A percentile compares a stretch with the other conserved stretches of the same genome.
phyloP scores from a whole-genome alignment of 2,329 filamentous ascomycete species.

The Sporothrix curviconia region DNA sequence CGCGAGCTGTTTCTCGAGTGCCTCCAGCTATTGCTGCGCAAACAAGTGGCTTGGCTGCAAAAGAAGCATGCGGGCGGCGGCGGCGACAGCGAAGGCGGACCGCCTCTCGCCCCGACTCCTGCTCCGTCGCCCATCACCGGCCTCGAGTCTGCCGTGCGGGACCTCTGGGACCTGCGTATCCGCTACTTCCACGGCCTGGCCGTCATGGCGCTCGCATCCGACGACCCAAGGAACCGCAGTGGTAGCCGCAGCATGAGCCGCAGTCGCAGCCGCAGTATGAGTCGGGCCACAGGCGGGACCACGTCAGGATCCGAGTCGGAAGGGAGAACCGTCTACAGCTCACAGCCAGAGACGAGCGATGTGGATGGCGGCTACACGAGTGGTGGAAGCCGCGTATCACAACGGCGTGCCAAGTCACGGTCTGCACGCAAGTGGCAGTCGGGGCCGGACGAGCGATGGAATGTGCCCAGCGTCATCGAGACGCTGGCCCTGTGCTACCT shows the following conservation, averaged over 20 bases:
- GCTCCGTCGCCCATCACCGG: conserved; percentile 44
- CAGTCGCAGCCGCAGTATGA: conserved; percentile 16
- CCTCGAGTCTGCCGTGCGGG: conserved; percentile 70
- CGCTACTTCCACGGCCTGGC: conserved; percentile 50
- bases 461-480: conserved; percentile 63
- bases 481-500: conserved; percentile 75
- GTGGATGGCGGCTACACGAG: conserved; percentile 7
- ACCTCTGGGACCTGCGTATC: conserved; percentile 74
- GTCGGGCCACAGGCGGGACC: not conserved
- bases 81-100: conserved; percentile 28
- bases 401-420: conserved; percentile 16
- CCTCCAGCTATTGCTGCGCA: conserved; percentile 76
- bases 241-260: conserved; percentile 19
- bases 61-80: conserved; percentile 56
- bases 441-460: conserved; percentile 42
- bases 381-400: not conserved
- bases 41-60: conserved; percentile 71
- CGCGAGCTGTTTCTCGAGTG: conserved; percentile 75
- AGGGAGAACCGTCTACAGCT: conserved; percentile 17
- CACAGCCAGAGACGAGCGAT: conserved; percentile 15
- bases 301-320: conserved; percentile 11
- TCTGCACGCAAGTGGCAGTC: conserved; percentile 38
- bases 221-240: conserved; percentile 1
- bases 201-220: conserved; percentile 28
- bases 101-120: not conserved